A percentile compares a stretch with the other conserved stretches of the same genome.
phyloP scores from a whole-genome alignment of 1,284 basidiomycete genomes.

The Austroboletus olivaceoglutinosus region DNA sequence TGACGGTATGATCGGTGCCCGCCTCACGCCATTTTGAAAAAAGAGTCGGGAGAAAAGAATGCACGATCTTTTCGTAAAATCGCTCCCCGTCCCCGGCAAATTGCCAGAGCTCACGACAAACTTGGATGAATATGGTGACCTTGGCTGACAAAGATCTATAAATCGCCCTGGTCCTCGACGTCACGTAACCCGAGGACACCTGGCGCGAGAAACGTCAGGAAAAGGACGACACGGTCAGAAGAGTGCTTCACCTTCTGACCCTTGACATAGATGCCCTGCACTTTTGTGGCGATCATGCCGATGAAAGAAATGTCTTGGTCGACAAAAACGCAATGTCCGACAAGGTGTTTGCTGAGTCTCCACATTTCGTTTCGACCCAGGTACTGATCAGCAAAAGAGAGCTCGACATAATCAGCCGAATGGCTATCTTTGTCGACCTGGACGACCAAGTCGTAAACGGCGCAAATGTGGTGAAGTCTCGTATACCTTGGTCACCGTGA shows the following conservation, averaged over 20 bases:
- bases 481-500: constrained; percentile 63
- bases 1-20: constrained; percentile 90
- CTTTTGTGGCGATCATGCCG: constrained; percentile 75
- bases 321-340: constrained; percentile 71
- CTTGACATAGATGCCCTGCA: constrained; percentile 71
- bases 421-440: constrained; percentile 67
- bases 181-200: constrained; percentile 82
- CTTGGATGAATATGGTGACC: constrained; percentile 91
- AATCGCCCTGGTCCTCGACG: constrained; percentile 82
- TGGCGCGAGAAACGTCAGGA: constrained; percentile 30
- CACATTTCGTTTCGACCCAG: constrained; percentile 93
- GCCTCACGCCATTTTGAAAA: constrained; percentile 81
- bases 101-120: constrained; percentile 95
- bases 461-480: background rate
- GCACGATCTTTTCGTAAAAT: constrained; percentile 95
- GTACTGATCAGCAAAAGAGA: constrained; percentile 90
- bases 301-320: constrained; percentile 76
- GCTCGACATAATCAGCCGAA: constrained; percentile 80
- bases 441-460: constrained; percentile 6
- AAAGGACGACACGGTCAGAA: constrained; percentile 1
- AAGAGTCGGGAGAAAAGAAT: constrained; percentile 85
- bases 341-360: constrained; percentile 74
- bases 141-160: constrained; percentile 92
- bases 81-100: constrained; percentile 96
- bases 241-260: constrained; percentile 53